Evolutionary conservation across 495 filamentous ascomycete genomes (phyloP).

Genomic region (Saxophila tyrrhenica): DNA sequence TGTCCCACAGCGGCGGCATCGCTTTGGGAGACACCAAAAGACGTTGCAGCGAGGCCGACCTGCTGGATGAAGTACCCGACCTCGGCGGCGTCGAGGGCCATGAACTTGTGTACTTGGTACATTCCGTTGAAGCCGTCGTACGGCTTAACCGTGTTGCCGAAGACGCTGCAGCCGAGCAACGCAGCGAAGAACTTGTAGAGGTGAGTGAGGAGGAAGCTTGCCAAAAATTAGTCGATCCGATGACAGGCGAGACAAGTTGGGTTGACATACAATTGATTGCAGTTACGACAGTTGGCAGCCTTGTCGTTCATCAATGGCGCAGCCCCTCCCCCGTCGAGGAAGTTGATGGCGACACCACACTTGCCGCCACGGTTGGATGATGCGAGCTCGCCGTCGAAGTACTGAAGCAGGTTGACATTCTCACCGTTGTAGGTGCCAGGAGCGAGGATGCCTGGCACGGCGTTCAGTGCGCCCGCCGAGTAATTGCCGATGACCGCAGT

Average conservation of each 20-base stretch:
- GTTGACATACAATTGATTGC: constrained; percentile 40
- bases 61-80: constrained; percentile 44
- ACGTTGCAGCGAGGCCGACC: constrained; percentile 38
- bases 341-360: constrained; percentile 23
- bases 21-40: constrained; percentile 38
- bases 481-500: constrained; percentile 46
- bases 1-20: constrained; percentile 32
- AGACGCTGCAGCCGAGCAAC: constrained; percentile 39
- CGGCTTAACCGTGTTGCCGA: constrained; percentile 32
- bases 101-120: constrained; percentile 44
- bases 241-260: neutral
- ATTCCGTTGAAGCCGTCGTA: constrained; percentile 35
- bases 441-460: constrained; percentile 40
- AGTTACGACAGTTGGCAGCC: constrained; percentile 34
- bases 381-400: constrained; percentile 39
- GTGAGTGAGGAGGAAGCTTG: constrained; percentile 42
- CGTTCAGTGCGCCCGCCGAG: constrained; percentile 35
- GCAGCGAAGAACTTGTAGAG: constrained; percentile 44
- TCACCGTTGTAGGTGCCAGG: constrained; percentile 33
- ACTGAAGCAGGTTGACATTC: constrained; percentile 40
- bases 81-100: constrained; percentile 39
- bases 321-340: constrained; percentile 44
- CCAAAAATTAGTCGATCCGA: neutral
- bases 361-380: constrained; percentile 34
- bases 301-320: constrained; percentile 38